Evolutionary conservation across 306 rosid genomes (phyloP).

Genomic region (Nissolia schottii): DNA sequence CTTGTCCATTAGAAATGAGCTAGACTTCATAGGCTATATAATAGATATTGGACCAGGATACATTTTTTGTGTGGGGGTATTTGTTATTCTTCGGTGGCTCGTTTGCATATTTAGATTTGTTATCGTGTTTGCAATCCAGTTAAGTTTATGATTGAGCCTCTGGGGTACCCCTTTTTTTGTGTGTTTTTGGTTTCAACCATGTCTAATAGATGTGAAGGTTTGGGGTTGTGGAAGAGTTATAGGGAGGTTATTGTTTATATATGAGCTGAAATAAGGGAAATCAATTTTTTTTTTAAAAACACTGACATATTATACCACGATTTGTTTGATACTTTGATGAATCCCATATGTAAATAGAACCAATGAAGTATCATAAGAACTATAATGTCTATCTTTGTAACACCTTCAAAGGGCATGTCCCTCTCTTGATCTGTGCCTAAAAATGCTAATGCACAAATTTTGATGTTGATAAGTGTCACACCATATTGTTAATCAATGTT

Average conservation of each 20-base stretch:
- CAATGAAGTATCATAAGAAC: no score
- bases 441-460: not conserved
- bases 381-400: not conserved
- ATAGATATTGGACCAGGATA: no score
- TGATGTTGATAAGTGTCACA: not conserved
- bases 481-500: not conserved
- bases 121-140: not conserved
- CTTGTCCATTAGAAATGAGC: no score
- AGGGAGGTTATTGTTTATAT: not conserved
- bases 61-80: not conserved
- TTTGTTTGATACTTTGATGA: not conserved
- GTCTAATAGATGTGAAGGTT: not conserved
- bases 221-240: not conserved
- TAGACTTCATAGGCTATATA: no score
- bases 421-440: not conserved
- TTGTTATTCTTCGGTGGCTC: not conserved
- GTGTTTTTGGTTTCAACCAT: not conserved
- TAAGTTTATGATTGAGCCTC: not conserved
- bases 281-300: not conserved
- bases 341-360: not conserved
- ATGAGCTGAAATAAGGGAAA: not conserved
- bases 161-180: not conserved
- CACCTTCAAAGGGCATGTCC: not conserved
- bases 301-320: not conserved
- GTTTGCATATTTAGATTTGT: not conserved